Percentiles rank a stretch among this genome's conserved stretches.
Conservation (phyloP, 2,329 filamentous ascomycete species). For the Macrophomina tecta region DNA sequence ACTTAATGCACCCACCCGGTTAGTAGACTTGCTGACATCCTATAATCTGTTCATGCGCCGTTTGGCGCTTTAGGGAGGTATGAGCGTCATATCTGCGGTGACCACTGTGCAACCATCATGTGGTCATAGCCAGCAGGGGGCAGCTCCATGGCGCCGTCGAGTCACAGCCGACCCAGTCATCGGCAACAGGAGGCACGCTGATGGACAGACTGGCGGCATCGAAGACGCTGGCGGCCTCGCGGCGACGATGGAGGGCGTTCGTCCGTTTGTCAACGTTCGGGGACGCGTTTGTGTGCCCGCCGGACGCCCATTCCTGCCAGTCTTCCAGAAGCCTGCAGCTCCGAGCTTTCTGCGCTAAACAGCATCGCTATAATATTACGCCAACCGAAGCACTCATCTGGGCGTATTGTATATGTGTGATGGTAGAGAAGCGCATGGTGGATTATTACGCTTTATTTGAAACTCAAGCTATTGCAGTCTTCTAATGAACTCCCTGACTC, state of each 20-base stretch:
- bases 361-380: background rate
- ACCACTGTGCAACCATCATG: constrained; percentile 9
- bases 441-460: too few species aligned
- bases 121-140: background rate
- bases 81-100: constrained; percentile 13
- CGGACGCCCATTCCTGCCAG: background rate
- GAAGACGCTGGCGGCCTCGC: background rate
- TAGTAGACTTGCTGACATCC: background rate
- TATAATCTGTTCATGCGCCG: background rate
- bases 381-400: too few species aligned
- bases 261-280: background rate
- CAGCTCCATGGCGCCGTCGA: background rate
- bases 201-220: too few species aligned
- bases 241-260: background rate
- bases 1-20: too few species aligned
- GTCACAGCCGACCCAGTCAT: background rate
- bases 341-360: background rate
- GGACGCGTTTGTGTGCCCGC: background rate
- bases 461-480: too few species aligned
- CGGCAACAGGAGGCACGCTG: background rate
- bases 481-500: too few species aligned
- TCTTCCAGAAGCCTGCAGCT: constrained; percentile 1
- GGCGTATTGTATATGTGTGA: too few species aligned
- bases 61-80: constrained; percentile 7
- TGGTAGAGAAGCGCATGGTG: too few species aligned